Conservation (phyloP, 2,329 filamentous ascomycete species). For the Microascus cirrosus region DNA sequence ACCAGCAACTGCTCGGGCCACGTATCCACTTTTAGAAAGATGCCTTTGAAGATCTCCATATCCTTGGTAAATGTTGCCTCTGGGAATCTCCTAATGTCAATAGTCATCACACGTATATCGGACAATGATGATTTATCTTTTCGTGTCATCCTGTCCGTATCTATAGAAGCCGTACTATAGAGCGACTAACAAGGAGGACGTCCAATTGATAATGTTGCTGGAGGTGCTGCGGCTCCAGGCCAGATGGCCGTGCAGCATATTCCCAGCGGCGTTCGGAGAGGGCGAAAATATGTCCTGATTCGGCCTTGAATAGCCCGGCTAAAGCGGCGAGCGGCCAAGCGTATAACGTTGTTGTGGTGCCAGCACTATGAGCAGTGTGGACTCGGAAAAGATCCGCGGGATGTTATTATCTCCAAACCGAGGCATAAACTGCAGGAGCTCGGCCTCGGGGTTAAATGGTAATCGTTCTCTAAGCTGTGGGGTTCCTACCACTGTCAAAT, state of each 20-base stretch:
- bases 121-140: not conserved
- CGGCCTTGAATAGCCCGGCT: not conserved
- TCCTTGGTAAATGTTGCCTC: not conserved
- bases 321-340: not conserved
- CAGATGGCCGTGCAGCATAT: not conserved
- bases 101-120: not conserved
- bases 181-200: not conserved
- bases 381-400: conserved; percentile 1
- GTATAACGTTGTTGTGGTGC: not conserved
- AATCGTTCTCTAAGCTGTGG: not conserved
- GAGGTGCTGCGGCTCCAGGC: not conserved
- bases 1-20: not conserved
- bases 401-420: not conserved
- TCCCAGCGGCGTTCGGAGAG: not conserved
- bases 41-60: not conserved
- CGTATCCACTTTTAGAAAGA: not conserved
- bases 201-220: conserved; percentile 1
- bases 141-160: not conserved
- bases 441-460: not conserved
- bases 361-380: not conserved
- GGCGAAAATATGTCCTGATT: not conserved
- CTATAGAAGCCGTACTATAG: not conserved
- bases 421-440: not conserved
- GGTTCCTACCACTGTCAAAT: not conserved
- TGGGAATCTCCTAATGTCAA: not conserved